phyloP scores from a whole-genome alignment of 2,329 filamentous ascomycete species.

The Botryotinia calthae region DNA sequence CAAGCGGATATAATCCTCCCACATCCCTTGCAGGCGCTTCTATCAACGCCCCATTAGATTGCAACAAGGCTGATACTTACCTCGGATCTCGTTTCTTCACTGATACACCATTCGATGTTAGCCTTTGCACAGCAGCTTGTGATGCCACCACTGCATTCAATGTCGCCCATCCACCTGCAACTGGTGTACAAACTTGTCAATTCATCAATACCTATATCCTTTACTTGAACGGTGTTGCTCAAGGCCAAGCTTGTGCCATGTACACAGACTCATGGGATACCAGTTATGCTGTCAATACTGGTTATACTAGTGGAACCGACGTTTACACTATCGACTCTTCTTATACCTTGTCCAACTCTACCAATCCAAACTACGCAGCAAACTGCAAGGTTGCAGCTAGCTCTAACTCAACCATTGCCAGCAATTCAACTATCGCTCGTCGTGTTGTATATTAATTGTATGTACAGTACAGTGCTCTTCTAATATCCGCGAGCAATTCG shows the following conservation, averaged over 20 bases:
- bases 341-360: slow-evolving; percentile 5
- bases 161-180: not conserved
- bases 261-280: slow-evolving; percentile 8
- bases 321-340: not conserved
- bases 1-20: not conserved
- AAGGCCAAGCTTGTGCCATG: slow-evolving; percentile 11
- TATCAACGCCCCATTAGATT: slow-evolving; percentile 7
- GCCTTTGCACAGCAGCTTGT: slow-evolving; percentile 8
- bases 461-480: not conserved
- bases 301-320: not conserved
- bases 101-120: slow-evolving; percentile 8
- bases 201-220: slow-evolving; percentile 14
- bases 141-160: slow-evolving; percentile 7
- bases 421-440: not conserved
- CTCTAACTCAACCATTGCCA: not conserved
- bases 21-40: not conserved
- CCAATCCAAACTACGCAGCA: slow-evolving; percentile 2
- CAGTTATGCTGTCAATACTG: slow-evolving; percentile 7
- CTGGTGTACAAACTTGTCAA: slow-evolving; percentile 5
- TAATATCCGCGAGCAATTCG: not conserved
- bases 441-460: not conserved
- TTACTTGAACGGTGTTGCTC: slow-evolving; percentile 6
- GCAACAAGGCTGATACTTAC: slow-evolving; percentile 4
- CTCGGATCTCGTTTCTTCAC: slow-evolving; percentile 12
- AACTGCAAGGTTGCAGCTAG: not conserved